Evolutionary conservation across 2,329 filamentous ascomycete genomes (phyloP), one percentile per base, ranked within the genome.

Genomic region (Talaromyces atroroseus): DNA sequence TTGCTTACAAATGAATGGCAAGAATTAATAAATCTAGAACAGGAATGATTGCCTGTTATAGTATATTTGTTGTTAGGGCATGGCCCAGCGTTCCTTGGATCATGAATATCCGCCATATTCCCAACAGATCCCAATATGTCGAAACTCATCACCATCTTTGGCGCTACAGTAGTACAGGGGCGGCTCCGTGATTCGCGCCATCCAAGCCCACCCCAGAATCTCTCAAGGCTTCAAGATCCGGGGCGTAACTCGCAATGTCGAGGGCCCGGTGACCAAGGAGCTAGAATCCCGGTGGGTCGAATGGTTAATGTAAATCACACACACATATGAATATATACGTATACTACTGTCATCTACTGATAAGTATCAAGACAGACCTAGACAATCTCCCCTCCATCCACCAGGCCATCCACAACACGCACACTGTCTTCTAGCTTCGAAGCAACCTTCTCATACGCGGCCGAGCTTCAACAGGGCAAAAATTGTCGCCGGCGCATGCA

Each of bases 101-200:
- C n/a, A n/a, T n/a, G n/a, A n/a, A n/a, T n/a, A n/a, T n/a, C n/a
- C n/a, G n/a, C n/a, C n/a, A n/a, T n/a, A n/a, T n/a, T n/a, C n/a
- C n/a, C n/a, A n/a, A n/a, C n/a, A n/a, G n/a, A n/a, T n/a, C n/a
- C 16, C 10, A 5, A 3, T 87, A 90, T 57, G 86, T 60, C 58
- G n/a, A 65, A 65, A 24, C 55, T 64, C 14, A 49, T 84, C 64
- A 79, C 78, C 44, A 74, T 85, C 11, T 80, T 85, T 61, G 82
- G 82, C 20, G 78, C 82, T 44, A 85, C 82, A 16, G 82, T 82
- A 57, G 77, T 79, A 56, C 83, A 87, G n/a, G 69, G 84, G 83
- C 48, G 78, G 80, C 60, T 81, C 80, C 5, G 75, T 85, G 45
- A 77, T 82, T 50, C 65, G 71, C 18, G 61, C 64, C 42, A 65